These are phyloP conservation scores for Eucalyptus coolabah DNA, from an alignment of 345 rosid genomes.

Conservation along the genomic window DNA sequence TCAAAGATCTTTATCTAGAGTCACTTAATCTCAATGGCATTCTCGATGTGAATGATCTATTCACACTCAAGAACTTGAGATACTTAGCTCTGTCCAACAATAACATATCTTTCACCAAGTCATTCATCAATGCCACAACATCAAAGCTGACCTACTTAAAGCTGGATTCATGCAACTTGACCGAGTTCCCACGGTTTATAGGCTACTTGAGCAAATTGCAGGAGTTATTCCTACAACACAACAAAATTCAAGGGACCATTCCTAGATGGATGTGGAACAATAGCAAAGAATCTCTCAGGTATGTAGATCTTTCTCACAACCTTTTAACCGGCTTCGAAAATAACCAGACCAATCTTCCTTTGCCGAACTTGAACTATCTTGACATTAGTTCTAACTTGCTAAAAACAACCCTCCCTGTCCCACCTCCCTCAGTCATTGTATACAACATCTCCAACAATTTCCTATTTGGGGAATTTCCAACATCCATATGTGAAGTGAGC, in stretches of 20 bases:
- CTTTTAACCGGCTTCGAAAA: background rate
- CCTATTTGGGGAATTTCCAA: background rate
- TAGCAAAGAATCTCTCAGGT: accelerated
- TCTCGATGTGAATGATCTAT: background rate
- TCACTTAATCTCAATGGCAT: too few species aligned
- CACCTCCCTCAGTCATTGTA: background rate
- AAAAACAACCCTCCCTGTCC: background rate
- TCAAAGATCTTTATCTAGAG: accelerated
- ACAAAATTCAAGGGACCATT: background rate
- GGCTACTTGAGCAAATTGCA: accelerated
- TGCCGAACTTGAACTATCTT: background rate
- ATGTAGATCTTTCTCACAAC: background rate
- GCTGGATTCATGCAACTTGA: too few species aligned
- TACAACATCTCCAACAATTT: background rate
- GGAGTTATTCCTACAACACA: accelerated
- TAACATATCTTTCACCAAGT: too few species aligned
- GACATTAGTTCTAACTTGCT: background rate
- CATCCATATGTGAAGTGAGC: background rate
- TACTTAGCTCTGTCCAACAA: accelerated
- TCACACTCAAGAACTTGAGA: background rate
- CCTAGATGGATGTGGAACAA: background rate
- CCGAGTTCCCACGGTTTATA: too few species aligned
- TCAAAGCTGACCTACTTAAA: accelerated
- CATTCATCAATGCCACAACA: too few species aligned
- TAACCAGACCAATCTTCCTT: background rate